Evolutionary conservation across 2,329 filamentous ascomycete species (phyloP), one percentile per base, ranked within the genome.

Genomic region (Ophiognomonia clavigignenti-juglandacearum): DNA sequence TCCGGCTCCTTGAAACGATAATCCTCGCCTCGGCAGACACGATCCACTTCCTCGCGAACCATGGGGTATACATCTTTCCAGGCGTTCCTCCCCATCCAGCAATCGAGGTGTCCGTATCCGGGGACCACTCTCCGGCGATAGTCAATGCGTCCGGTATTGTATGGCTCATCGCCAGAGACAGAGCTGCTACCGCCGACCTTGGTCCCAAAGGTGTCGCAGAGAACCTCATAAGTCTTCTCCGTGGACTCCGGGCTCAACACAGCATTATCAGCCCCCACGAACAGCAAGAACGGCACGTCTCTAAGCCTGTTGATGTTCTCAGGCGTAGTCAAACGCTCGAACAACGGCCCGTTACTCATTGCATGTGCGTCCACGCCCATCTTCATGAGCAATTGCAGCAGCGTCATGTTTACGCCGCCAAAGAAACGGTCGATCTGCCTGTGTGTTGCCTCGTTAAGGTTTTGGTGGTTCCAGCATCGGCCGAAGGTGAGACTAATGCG

Each of bases 401-500:
- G 64, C 1, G 68, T 71, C 77, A 83, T 83, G 59, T 77, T 79
- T 44, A 80, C 74, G 45, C 82, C 82, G 54, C 77, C 77, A 47
- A 85, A 77, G 63, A 83, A 80, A 26, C 74, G 71, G 59, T 80
- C 73, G 39, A 83, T 74, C 57, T 82, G 74, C 1, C 72, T 65
- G 61, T 85, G 82, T 2, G 82, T 86, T 3, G 75, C 78, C 63
- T 78, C 77, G 64, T 84, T 85, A 24, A 85, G 71, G 59, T 85
- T 85, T 4, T 56, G 59, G 61, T 86, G 82, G 57, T 74, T 80
- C 81, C 81, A 86, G 62, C 72, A 78, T 52, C 78, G 73, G 29
- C 81, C 82, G 54, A 83, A 85, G 13, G 79, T 72, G 20, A 85
- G 64, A 5, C 72, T 73, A 44, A 70, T 69, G 14, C 82, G 74